Base-by-base conservation (phyloP, 371 early-diverging fungal species). In the Mucor indicus region DNA sequence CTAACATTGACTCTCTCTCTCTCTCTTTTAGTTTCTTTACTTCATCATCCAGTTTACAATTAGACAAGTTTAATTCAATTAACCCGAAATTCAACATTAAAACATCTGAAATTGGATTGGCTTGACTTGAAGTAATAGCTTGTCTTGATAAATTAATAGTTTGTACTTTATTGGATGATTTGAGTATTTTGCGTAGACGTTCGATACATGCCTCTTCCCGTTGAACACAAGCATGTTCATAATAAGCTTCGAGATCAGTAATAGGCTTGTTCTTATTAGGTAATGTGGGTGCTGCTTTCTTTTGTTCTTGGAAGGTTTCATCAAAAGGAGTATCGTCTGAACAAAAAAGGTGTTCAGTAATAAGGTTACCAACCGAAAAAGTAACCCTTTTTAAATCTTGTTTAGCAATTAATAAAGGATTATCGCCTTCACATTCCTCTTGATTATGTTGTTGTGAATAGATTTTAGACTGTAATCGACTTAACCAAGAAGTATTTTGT, bases 341-440 rank as follows among this genome's bases (percentile, higher is more conserved):
- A 20, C 32, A 53, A 20, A 72, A 58, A 6, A 52, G 30, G 49
- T 63, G 60, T 24, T 68, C 67, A 2, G 57, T 61, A 3, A 53
- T 64, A 5, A 72, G 50, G 21, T 64, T 50, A 22, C 62, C 53
- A 21, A 72, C 60, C 3, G 67, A 62, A 39, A 72, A 72, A 3
- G 69, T 64, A 8, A 72, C 73, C 55, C 64, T 55, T 57, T 64
- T 72, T 20, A 72, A 45, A 13, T 66, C 64, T 38, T 64, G 67
- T 46, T 64, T 65, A 33, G 54, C 54, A 23, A 72, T 21, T 21
- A 50, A 36, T 17, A 56, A 23, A 19, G 36, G 24, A 32, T 45
- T 41, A 20, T 54, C 38, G n/a, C 17, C 27, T 11, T 49, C 46
- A 20, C 19, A 24, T 10, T 38, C 37, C 13, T 54, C 39, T 13